Base-by-base conservation (phyloP, 495 filamentous ascomycete species). In the Baudoinia panamericana region DNA sequence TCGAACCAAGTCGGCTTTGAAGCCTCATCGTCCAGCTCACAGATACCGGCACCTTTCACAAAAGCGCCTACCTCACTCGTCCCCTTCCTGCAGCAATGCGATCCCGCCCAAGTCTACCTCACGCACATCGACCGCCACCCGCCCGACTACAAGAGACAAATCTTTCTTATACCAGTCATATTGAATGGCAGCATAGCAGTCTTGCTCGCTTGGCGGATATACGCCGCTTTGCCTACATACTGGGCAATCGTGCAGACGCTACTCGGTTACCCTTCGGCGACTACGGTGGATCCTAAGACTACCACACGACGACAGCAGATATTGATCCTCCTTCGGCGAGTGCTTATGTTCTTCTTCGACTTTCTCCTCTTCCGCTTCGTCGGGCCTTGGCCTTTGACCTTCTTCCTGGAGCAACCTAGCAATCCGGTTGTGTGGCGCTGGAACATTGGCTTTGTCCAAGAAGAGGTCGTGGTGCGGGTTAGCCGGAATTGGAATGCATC, bases 391-490 rank as follows among this genome's bases (percentile, higher is more conserved):
- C 84, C 84, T 1, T 53, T 70, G 43, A 72, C 73, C 22, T 93
- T 93, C 61, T 65, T 77, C 38, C 37, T 73, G 32, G 67, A 72
- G 36, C 36, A 48, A 29, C 49, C 59, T n/a, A 56, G 51, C 28
- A 61, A 67, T 51, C 66, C 83, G 13, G 59, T 76, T 30, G 48
- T 52, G 5, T 93, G 84, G 83, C 70, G 85, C 13, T 70, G 71
- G 52, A 59, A 48, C n/a, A 58, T 82, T 32, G 78, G 82, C 9
- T 86, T 87, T 55, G 65, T 66, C 3, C 68, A 75, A 43, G 63
- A 66, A 29, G 84, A 93, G 66, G 65, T 88, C 20, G 76, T 86
- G 43, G 75, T 90, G 25, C 70, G 84, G 29, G 68, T 73, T 35
- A 80, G 74, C 53, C 66, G 76, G 46, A 58, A 62, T 30, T 78